Percentiles rank a stretch among this genome's conserved stretches.
Evolutionary conservation across 345 rosid species (phyloP).

Genomic region (Camelina laxa): DNA sequence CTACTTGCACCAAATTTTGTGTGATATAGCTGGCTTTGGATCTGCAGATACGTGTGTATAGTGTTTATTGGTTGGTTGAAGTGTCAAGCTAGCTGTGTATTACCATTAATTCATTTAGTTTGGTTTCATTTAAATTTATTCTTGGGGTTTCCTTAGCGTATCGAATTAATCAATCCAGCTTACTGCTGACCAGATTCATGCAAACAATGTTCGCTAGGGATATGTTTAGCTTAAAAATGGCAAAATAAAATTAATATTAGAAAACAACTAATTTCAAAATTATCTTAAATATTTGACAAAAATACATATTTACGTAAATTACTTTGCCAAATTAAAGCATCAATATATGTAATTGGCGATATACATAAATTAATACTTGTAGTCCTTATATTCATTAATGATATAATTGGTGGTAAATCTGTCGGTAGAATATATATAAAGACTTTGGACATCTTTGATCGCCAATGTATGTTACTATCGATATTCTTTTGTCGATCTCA

Average conservation of each 20-base stretch:
- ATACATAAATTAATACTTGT: no score
- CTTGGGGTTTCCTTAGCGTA: constrained; percentile 68
- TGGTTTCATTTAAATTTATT: constrained; percentile 4
- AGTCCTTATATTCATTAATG: no score
- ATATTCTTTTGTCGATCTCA: background rate
- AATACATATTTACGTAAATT: background rate
- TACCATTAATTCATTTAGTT: constrained; percentile 22
- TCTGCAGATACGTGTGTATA: constrained; percentile 25
- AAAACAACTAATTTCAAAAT: background rate
- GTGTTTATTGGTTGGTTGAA: constrained; percentile 46
- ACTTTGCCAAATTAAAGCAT: no score
- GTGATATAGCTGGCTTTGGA: constrained; percentile 27
- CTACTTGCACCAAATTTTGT: constrained; percentile 30
- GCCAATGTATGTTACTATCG: no score
- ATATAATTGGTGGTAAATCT: no score
- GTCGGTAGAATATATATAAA: no score
- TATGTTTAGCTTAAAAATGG: background rate
- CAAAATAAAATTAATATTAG: background rate
- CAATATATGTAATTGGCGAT: no score
- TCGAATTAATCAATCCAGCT: constrained; percentile 49
- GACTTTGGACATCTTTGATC: no score
- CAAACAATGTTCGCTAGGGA: background rate
- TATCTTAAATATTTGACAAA: background rate
- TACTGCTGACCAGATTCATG: constrained; percentile 29
- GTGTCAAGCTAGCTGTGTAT: constrained; percentile 50